Percentiles rank a stretch among this genome's conserved stretches.
Evolutionary conservation across 179 eudicot genomes (phyloP).

Genomic region (Patellifolia procumbens): DNA sequence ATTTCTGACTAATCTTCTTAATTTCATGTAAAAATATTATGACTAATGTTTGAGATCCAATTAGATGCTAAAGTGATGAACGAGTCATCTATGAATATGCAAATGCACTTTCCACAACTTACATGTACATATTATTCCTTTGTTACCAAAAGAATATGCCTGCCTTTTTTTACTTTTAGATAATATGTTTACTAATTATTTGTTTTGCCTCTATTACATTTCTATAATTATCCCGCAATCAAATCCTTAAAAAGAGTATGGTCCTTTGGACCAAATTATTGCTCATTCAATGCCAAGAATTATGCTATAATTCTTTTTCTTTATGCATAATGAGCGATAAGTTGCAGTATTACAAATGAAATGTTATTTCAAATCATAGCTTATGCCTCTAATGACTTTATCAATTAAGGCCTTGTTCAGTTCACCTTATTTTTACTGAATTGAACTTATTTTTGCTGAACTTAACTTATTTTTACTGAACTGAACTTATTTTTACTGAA

Average conservation of each 20-base stretch:
- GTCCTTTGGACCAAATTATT: constrained; percentile 16
- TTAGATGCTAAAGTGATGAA: constrained; percentile 18
- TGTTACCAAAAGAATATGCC: constrained; percentile 18
- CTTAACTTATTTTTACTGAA: too few species aligned
- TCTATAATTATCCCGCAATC: neutral
- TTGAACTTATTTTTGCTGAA: too few species aligned
- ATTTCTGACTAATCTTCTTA: constrained; percentile 2
- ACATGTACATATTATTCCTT: neutral
- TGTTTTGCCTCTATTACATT: neutral
- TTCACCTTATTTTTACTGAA: too few species aligned
- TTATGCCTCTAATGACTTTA: too few species aligned
- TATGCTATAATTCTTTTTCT: too few species aligned
- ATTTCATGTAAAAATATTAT: too few species aligned
- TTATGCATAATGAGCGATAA: too few species aligned
- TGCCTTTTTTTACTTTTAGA: neutral
- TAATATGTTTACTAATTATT: constrained; percentile 3
- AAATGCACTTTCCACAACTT: constrained; percentile 21
- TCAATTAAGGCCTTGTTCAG: too few species aligned
- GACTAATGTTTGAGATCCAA: constrained; percentile 2
- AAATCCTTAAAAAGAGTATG: neutral
- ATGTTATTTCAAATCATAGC: too few species aligned
- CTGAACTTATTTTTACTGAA: too few species aligned
- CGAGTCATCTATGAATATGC: constrained; percentile 20
- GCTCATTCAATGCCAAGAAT: constrained; percentile 7
- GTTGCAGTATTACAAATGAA: too few species aligned